Evolutionary conservation across 2,329 filamentous ascomycete genomes (phyloP).

Genomic region (Cladobotryum mycophilum): DNA sequence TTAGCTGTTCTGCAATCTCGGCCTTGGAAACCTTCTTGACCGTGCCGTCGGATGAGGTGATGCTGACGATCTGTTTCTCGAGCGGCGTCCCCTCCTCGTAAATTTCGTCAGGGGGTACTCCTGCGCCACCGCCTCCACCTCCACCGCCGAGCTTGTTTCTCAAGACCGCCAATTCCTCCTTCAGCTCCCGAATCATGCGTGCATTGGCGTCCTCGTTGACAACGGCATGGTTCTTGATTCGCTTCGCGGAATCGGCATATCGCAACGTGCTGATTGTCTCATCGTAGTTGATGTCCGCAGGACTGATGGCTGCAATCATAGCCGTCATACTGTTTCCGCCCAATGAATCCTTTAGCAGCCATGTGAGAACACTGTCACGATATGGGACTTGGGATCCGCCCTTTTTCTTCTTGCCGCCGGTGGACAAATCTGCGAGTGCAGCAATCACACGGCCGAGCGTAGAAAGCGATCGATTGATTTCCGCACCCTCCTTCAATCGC

Average conservation of each 20-base stretch:
- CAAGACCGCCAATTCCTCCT: constrained; percentile 83
- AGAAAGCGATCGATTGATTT: constrained; percentile 95
- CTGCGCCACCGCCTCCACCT: constrained; percentile 40
- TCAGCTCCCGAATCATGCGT: constrained; percentile 95
- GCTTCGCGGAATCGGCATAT: constrained; percentile 95
- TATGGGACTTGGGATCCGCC: constrained; percentile 78
- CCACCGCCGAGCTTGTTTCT: constrained; percentile 74
- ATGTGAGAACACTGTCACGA: constrained; percentile 92
- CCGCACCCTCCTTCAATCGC: constrained; percentile 91
- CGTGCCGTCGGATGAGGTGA: constrained; percentile 75
- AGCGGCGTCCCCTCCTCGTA: constrained; percentile 89
- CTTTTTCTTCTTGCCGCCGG: constrained; percentile 75
- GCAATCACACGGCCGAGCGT: constrained; percentile 97
- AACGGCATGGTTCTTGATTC: constrained; percentile 99
- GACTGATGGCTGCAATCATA: constrained; percentile 98
- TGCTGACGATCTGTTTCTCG: constrained; percentile 94
- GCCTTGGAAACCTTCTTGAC: constrained; percentile 97
- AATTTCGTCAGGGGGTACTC: constrained; percentile 63
- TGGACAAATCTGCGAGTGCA: constrained; percentile 83
- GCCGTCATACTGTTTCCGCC: constrained; percentile 99
- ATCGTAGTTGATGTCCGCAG: constrained; percentile 98
- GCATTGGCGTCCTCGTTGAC: constrained; percentile 99
- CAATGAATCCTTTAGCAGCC: constrained; percentile 92
- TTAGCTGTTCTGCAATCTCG: constrained; percentile 93
- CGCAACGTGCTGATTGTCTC: constrained; percentile 92